Conservation (phyloP, 306 rosid genomes). For the Boehmeria nivea region DNA sequence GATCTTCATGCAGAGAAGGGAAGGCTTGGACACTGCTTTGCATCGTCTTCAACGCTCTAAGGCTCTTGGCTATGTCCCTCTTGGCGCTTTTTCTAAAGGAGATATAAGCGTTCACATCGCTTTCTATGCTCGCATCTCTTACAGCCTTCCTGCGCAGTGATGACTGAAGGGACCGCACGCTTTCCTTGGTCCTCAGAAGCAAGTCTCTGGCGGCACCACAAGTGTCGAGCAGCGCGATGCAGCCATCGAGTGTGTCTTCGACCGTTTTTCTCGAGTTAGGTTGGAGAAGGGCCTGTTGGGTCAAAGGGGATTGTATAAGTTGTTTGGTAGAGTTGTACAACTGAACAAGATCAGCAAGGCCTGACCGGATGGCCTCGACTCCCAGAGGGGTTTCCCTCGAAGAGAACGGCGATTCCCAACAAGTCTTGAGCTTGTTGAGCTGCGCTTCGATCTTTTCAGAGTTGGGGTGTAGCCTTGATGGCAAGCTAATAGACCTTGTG, state of each 20-base stretch:
- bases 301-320: constrained; percentile 41
- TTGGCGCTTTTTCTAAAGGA: constrained; percentile 53
- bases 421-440: constrained; percentile 36
- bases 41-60: constrained; percentile 42
- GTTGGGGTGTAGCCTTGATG: constrained; percentile 51
- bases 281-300: constrained; percentile 46
- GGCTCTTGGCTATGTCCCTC: constrained; percentile 43
- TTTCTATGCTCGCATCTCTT: constrained; percentile 41
- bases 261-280: constrained; percentile 28
- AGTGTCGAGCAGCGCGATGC: constrained; percentile 46
- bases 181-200: constrained; percentile 31
- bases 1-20: constrained; percentile 30
- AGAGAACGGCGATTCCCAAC: constrained; percentile 14
- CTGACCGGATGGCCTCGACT: constrained; percentile 37
- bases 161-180: constrained; percentile 45
- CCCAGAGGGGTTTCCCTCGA: constrained; percentile 22
- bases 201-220: constrained; percentile 54
- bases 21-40: constrained; percentile 27
- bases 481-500: constrained; percentile 71
- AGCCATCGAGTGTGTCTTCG: constrained; percentile 47
- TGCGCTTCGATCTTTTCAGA: constrained; percentile 45
- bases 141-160: constrained; percentile 52
- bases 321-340: constrained; percentile 56
- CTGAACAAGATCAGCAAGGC: constrained; percentile 49
- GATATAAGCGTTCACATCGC: constrained; percentile 37